phyloP scores from a whole-genome alignment of 495 filamentous ascomycete genomes.

The Podospora comata region DNA sequence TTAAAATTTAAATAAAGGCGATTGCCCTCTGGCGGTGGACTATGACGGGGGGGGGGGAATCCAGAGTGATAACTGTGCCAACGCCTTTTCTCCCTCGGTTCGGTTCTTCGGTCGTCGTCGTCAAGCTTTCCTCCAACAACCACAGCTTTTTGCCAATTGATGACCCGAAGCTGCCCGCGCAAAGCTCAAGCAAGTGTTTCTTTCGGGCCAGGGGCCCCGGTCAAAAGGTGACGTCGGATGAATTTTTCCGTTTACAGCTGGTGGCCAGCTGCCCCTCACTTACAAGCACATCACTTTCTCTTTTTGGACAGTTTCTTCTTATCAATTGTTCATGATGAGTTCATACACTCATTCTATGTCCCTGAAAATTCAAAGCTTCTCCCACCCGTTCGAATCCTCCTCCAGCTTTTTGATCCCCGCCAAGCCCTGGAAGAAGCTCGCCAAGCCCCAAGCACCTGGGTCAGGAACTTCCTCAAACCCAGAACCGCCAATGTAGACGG shows the following conservation, averaged over 20 bases:
- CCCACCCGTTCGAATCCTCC: slow-evolving; percentile 21
- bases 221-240: slow-evolving; percentile 12
- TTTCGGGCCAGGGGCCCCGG: slow-evolving; percentile 4
- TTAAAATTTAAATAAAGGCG: slow-evolving; percentile 37
- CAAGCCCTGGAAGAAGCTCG: slow-evolving; percentile 74
- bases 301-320: not conserved
- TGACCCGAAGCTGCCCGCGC: slow-evolving; percentile 23
- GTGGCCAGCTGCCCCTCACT: not conserved
- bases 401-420: slow-evolving; percentile 44
- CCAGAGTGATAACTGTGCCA: not conserved
- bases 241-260: slow-evolving; percentile 9
- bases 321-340: not conserved
- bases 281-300: not conserved
- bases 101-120: not conserved
- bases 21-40: slow-evolving; percentile 18
- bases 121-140: not conserved
- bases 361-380: slow-evolving; percentile 18
- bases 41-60: not conserved
- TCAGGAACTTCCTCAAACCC: slow-evolving; percentile 80
- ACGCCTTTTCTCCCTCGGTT: slow-evolving; percentile 4
- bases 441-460: slow-evolving; percentile 84
- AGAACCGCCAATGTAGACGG: slow-evolving; percentile 88
- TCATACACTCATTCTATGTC: not conserved
- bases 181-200: not conserved
- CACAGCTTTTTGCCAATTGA: slow-evolving; percentile 21